These are phyloP conservation scores for Saprolegnia diclina DNA, from an alignment of 352 stramenopile species.

Conservation along the genomic window DNA sequence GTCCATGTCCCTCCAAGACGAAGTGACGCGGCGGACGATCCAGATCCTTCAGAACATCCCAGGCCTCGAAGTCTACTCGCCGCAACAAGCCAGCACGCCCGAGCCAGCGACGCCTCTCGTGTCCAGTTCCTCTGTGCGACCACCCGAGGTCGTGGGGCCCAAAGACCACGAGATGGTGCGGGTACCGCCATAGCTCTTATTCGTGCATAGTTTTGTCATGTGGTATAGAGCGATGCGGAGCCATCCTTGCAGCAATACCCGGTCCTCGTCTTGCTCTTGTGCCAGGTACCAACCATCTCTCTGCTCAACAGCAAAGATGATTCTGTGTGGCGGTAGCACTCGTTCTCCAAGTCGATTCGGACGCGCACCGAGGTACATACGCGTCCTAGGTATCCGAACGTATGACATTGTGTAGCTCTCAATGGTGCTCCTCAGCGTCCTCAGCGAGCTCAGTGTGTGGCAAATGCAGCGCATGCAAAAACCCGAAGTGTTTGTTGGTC, in stretches of 20 bases:
- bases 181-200: background rate
- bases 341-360: conserved; percentile 22
- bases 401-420: conserved; percentile 57
- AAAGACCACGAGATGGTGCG: background rate
- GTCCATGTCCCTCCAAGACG: conserved; percentile 34
- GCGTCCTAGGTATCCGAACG: too few relatives aligned
- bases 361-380: conserved; percentile 13
- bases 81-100: background rate
- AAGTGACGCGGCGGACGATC: conserved; percentile 28
- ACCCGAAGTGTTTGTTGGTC: conserved; percentile 57
- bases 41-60: conserved; percentile 29
- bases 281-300: conserved; percentile 14
- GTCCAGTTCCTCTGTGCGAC: background rate
- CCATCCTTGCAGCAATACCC: background rate
- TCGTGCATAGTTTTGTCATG: background rate
- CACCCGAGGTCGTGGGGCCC: background rate
- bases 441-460: conserved; percentile 77
- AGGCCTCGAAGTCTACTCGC: conserved; percentile 23
- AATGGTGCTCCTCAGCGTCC: conserved; percentile 59
- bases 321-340: background rate
- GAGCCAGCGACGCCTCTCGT: background rate
- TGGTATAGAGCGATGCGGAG: background rate
- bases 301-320: too few relatives aligned
- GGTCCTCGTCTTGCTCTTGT: conserved; percentile 21
- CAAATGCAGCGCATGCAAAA: conserved; percentile 89